Base-by-base conservation (phyloP, 1,284 basidiomycete genomes). In the Leccinum discolor region DNA sequence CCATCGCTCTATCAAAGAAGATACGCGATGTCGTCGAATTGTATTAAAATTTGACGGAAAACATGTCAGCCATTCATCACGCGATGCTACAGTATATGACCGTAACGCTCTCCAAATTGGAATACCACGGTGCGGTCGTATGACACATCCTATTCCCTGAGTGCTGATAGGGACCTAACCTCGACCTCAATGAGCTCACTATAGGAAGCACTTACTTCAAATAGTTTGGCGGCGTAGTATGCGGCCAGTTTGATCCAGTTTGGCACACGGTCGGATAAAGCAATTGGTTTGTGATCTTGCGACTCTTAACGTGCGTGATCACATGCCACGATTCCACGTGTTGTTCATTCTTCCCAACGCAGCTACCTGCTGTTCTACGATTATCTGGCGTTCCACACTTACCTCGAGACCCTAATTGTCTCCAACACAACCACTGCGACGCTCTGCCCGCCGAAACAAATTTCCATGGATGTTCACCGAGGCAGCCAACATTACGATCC, bases 231-330 rank as follows among this genome's bases (percentile, higher is more conserved):
- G 83, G 88, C 23, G 85, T 98, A 63, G 95, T 99, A 1, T 88
- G 96, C 7, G 86, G 90, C 54, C 94, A 96, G 72, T 87, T 99
- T 5, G 94, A 98, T 76, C 87, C 96, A 0, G 91, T 98, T 4
- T 99, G 97, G 98, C 96, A 99, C 78, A 94, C 95, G 78, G 95
- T 99, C 29, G 94, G 71, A 99, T 96, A 1, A 96, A 95, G 73
- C 93, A 96, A 68, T 87, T 99, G 12, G 95, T 99, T 7, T 87
- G 86, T 60, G 97, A 99, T 73, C 84, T 99, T 5, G 89, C 91
- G 0, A 93, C 92, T 1, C 84, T 87, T 99, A 59, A 85, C 84
- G 92, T 95, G 72, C 67, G 91, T 57, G 16, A 52, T 67, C 10
- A 26, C 6, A 21, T 60, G 29, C 42, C 35, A 40, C 26, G 32